These are phyloP conservation scores for Senecio squalidus DNA, from an alignment of 140 eudicot genomes.

Conservation along the genomic window DNA sequence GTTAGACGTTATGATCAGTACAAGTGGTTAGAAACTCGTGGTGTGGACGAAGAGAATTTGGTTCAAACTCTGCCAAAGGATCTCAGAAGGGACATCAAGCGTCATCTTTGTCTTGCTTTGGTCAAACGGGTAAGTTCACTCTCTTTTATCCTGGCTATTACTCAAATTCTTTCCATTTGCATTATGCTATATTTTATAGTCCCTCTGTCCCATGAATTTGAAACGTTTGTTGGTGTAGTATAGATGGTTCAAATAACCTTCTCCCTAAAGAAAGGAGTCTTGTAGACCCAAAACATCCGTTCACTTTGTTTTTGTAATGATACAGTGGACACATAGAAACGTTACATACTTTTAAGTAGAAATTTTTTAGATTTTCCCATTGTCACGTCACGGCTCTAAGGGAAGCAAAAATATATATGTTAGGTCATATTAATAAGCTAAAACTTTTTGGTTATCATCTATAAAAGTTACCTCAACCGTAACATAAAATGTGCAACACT, in stretches of 20 bases:
- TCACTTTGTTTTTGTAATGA: too few species aligned
- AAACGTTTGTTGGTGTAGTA: background rate
- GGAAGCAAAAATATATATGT: too few species aligned
- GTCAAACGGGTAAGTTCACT: conserved; percentile 76
- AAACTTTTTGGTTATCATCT: too few species aligned
- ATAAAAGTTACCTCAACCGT: too few species aligned
- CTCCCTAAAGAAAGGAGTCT: background rate
- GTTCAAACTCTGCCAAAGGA: conserved; percentile 88
- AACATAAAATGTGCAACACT: too few species aligned
- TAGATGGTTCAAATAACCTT: background rate
- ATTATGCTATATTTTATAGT: background rate
- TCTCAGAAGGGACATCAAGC: conserved; percentile 93
- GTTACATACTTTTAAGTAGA: too few species aligned
- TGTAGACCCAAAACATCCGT: background rate
- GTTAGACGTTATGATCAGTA: conserved; percentile 93
- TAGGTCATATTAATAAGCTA: too few species aligned
- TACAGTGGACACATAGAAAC: background rate
- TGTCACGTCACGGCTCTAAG: too few species aligned
- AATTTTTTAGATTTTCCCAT: too few species aligned
- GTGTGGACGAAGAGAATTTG: conserved; percentile 90
- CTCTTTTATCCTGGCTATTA: background rate
- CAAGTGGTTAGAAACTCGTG: conserved; percentile 97
- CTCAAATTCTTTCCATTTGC: background rate
- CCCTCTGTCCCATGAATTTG: background rate
- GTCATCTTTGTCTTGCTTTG: conserved; percentile 97